phyloP scores from a whole-genome alignment of 192 early-diverging fungal species.

The Backusella mclennaniae region DNA sequence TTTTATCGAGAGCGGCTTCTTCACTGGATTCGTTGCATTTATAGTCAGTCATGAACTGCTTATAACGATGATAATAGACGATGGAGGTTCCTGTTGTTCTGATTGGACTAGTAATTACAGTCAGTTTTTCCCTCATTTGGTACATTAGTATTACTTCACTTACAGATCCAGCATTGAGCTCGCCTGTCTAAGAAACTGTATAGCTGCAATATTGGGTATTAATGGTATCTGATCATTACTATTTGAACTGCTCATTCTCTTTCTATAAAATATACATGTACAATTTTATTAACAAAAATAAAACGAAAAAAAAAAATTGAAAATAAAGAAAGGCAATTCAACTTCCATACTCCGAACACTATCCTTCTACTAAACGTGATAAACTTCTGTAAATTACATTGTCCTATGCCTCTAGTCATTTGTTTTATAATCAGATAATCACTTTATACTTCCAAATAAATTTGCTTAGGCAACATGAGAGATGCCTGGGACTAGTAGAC shows the following conservation, averaged over 20 bases:
- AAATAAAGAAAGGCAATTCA: background rate
- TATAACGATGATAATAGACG: slow-evolving; percentile 51
- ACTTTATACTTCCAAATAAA: too few species aligned
- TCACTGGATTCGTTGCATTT: background rate
- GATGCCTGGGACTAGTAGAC: background rate
- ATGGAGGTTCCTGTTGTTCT: slow-evolving; percentile 48
- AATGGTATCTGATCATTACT: slow-evolving; percentile 11
- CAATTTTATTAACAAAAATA: background rate
- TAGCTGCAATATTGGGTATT: slow-evolving; percentile 15
- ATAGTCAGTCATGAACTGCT: slow-evolving; percentile 31
- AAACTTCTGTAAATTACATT: too few species aligned
- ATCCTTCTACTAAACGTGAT: too few species aligned
- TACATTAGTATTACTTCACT: background rate
- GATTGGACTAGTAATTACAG: slow-evolving; percentile 35
- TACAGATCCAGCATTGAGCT: slow-evolving; percentile 38
- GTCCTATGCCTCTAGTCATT: too few species aligned
- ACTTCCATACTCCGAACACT: too few species aligned
- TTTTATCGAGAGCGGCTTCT: slow-evolving; percentile 4
- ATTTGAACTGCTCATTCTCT: background rate
- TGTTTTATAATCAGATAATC: too few species aligned
- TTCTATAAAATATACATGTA: background rate
- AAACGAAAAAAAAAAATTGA: background rate
- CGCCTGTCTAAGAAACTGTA: slow-evolving; percentile 31
- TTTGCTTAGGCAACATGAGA: background rate
- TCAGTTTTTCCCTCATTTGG: background rate